phyloP scores from a whole-genome alignment of 2,329 filamentous ascomycete genomes.

The Paracamarosporium sp. region DNA sequence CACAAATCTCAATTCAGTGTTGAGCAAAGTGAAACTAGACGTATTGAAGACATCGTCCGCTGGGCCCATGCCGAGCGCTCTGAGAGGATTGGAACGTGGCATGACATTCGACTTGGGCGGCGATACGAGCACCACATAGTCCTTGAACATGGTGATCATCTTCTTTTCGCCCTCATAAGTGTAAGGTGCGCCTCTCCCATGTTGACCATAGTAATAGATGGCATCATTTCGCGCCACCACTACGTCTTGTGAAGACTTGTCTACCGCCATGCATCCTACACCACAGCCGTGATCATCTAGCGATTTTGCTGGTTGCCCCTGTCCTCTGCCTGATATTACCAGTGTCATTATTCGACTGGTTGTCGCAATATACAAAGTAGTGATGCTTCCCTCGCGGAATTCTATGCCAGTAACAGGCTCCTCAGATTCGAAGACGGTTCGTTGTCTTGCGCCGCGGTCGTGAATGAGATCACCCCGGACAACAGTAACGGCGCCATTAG shows the following conservation, averaged over 20 bases:
- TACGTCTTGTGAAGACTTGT: conserved; percentile 80
- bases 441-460: conserved; percentile 90
- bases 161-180: conserved; percentile 93
- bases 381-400: conserved; percentile 69
- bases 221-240: conserved; percentile 95
- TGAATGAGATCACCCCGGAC: conserved; percentile 94
- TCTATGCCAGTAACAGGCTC: conserved; percentile 94
- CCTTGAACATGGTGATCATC: conserved; percentile 76
- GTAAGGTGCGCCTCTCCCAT: conserved; percentile 85
- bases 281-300: conserved; percentile 90
- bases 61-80: conserved; percentile 74
- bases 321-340: conserved; percentile 84
- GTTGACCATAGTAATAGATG: conserved; percentile 88
- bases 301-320: conserved; percentile 85
- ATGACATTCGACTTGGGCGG: conserved; percentile 69
- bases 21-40: conserved; percentile 88
- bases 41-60: conserved; percentile 84
- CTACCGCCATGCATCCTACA: conserved; percentile 93
- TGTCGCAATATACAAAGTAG: conserved; percentile 89
- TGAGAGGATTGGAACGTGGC: conserved; percentile 65
- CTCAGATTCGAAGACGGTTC: conserved; percentile 94
- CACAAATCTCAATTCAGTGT: conserved; percentile 88
- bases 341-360: conserved; percentile 87
- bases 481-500: conserved; percentile 91
- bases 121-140: conserved; percentile 87